Evolutionary conservation across 2,329 filamentous ascomycete genomes (phyloP), one percentile per base, ranked within the genome.

Genomic region (Sporothrix phasma): DNA sequence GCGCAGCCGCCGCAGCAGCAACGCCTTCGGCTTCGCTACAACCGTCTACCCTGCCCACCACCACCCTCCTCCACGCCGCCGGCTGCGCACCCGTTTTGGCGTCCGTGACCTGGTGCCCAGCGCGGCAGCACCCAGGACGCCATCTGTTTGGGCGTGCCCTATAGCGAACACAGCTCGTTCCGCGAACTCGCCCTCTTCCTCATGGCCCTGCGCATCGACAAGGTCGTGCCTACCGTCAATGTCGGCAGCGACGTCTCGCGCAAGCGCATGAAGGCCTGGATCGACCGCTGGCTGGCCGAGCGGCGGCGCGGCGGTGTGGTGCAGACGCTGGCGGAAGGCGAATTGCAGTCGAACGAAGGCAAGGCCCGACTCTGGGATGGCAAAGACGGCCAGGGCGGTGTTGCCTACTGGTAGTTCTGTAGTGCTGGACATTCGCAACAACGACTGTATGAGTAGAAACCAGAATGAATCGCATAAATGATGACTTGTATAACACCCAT

Each of bases 141-240:
- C 43, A 88, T 88, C 73, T 97, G 92, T 73, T 96, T 95, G 69
- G 92, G 91, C 0, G 94, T 97, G 2, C 94, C 94, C 2, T 99
- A 99, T 73, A 92, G 88, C 61, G 94, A 99, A 77, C 94, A 99
- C 74, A 94, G 89, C 74, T 95, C 90, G 67, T 99, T 99, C 72
- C 82, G 93, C 46, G 94, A 99, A 78, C 76, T 99, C 72, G 93
- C 91, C 0, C 88, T 97, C 83, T 99, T 99, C 72, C 84, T 93
- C 69, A 94, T 94, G 80, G 84, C 88, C 22, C 74, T 99, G 73
- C 79, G 89, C 64, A 95, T 99, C 68, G 92, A 93, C 68, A 90
- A 88, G 75, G 84, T 99, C 6, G 88, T 99, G 17, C 94, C 94
- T 0, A 99, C 94, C 0, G 94, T 99, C 3, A 97, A 99, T 64